Base-by-base conservation (phyloP, 352 stramenopile genomes). In the Blastocystis sp. region DNA sequence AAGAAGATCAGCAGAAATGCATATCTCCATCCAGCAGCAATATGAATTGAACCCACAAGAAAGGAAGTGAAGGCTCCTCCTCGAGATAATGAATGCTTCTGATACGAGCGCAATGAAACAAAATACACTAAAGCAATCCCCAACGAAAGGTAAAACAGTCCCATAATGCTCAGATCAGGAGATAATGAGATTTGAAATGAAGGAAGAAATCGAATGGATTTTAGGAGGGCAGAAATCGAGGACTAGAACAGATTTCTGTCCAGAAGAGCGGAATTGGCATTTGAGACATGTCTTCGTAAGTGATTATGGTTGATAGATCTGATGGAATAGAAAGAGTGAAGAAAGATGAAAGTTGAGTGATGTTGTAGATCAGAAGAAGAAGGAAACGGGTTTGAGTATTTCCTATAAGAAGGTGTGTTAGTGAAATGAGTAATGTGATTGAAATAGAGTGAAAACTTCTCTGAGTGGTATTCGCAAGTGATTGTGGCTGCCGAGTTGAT, bases 401-500 rank as follows among this genome's bases (percentile, higher is more conserved):
- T 73, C 58, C 62, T 73, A 77, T 33, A 88, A 88, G 62, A 88
- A 88, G 77, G 77, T 88, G 5, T 4, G 62, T n/a, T 87, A 17
- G 17, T 27, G 15, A 24, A 17, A 30, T 22, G 37, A 42, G 27
- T 69, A 5, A 19, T 30, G 22, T 88, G 7, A 70, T 70, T 70
- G n/a, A 24, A 35, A 68, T 78, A 91, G 90, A 69, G 79, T 13
- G 90, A 91, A 33, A 81, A 92, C 79, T 92, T 92, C 42, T 51
- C 88, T 44, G 42, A 91, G 68, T 94, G 91, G 92, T 93, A 93
- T 68, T 96, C 94, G 79, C 92, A 97, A 73, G 94, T 96, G 44
- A 98, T 98, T 90, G 98, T 94, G 62, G 95, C 97, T 90, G 95
- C 94, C 17, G 95, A 97, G 91, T 98, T 99, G 96, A 99, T 99